Base-by-base conservation (phyloP, 75 land plant species). In the Gnetum montanum region DNA sequence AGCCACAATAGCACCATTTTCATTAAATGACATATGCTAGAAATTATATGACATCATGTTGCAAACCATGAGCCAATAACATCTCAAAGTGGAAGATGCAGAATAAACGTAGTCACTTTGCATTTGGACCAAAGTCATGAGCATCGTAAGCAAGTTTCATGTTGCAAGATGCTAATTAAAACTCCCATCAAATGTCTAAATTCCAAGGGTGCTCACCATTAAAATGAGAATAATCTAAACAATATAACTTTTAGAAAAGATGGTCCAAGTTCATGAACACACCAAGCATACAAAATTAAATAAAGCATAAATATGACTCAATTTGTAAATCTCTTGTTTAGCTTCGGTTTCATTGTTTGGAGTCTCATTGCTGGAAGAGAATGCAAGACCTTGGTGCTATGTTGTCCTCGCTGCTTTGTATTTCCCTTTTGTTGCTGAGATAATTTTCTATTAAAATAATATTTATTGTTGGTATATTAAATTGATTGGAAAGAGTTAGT, bases 381-480 rank as follows among this genome's bases (percentile, higher is more conserved):
- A 69, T 94, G 98, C 71, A 82, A 50, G 43, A 90, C 77, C 73
- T 90, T 94, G 48, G 85, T 43, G 23, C 96, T 90, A 74, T 74
- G 82, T 43, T 65, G 43, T 19, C 76, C 52, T 16, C 98, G 87
- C 70, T 94, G 89, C 59, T 90, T 90, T 3, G 82, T 67, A 70
- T 80, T 61, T 51, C 90, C 70, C 73, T 89, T 86, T 54, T 68
- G 41, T 43, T 81, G 95, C 52, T 77, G 87, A 34, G 88, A 73
- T 7, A 46, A 52, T 62, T 83, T 94, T 49, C 85, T 72, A 60
- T 76, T 85, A 19, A 79, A 75, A 43, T 94, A 94, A 50, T 69
- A 90, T 31, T 94, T 83, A 65, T 94, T 96, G 64, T 94, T 94
- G 22, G 93, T 58, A 95, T 90, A 65, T 93, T 85, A 57, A 86